Conservation (phyloP, 2,329 filamentous ascomycete genomes). For the Phaeosphaeriaceae sp. region DNA sequence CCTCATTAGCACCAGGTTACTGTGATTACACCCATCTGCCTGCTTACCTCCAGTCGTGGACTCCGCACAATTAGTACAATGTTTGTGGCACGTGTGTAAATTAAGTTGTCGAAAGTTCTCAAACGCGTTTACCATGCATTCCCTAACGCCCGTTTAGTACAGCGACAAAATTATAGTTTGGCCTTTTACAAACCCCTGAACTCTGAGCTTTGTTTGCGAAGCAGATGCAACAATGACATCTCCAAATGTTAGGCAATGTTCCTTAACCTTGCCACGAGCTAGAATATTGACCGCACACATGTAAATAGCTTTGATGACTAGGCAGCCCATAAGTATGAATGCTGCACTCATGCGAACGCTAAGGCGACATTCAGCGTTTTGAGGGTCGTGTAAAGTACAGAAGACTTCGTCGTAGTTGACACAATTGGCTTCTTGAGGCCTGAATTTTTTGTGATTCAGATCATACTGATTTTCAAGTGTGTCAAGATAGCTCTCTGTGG, state of each 20-base stretch:
- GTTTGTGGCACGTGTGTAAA: slow-evolving; percentile 39
- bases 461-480: slow-evolving; percentile 6
- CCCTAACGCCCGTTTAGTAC: slow-evolving; percentile 14
- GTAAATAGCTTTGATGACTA: slow-evolving; percentile 36
- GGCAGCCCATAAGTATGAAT: slow-evolving; percentile 30
- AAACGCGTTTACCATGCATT: slow-evolving; percentile 42
- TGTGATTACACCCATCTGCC: slow-evolving; percentile 3
- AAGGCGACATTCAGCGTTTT: slow-evolving; percentile 27
- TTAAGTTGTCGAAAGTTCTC: slow-evolving; percentile 30
- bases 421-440: slow-evolving; percentile 17
- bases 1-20: background rate
- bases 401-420: slow-evolving; percentile 10
- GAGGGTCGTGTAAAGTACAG: slow-evolving; percentile 15
- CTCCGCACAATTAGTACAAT: slow-evolving; percentile 30
- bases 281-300: slow-evolving; percentile 37
- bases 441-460: background rate
- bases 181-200: slow-evolving; percentile 25
- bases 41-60: slow-evolving; percentile 27
- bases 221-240: slow-evolving; percentile 40
- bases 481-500: slow-evolving; percentile 11
- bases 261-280: slow-evolving; percentile 32
- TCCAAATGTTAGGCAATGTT: slow-evolving; percentile 39
- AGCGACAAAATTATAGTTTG: background rate
- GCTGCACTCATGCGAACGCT: slow-evolving; percentile 41
- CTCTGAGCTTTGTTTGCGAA: slow-evolving; percentile 31